These are phyloP conservation scores for Microsporum ferrugineum DNA, from an alignment of 2,329 filamentous ascomycete species.

Conservation along the genomic window DNA sequence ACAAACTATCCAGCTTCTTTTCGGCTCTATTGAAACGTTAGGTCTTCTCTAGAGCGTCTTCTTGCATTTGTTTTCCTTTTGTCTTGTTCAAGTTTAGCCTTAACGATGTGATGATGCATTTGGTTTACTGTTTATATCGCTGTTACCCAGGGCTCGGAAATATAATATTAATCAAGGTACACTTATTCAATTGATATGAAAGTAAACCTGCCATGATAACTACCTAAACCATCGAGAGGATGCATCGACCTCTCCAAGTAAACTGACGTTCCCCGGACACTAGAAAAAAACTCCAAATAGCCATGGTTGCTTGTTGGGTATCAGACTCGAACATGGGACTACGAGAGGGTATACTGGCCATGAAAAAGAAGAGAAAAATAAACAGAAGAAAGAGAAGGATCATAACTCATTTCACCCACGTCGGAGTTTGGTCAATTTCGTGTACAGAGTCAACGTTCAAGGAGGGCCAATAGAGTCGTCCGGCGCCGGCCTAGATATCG, in stretches of 20 bases:
- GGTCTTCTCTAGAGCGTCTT: slow-evolving; percentile 9
- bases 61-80: background rate
- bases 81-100: background rate
- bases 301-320: background rate
- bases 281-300: background rate
- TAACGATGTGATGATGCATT: slow-evolving; percentile 3
- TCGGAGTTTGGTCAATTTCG: no score
- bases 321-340: background rate
- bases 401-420: no score
- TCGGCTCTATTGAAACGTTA: slow-evolving; percentile 15
- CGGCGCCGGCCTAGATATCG: background rate
- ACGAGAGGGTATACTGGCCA: background rate
- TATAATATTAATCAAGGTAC: background rate
- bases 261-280: background rate
- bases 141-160: background rate
- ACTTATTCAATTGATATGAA: background rate
- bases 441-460: background rate
- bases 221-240: background rate
- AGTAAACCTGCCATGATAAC: background rate
- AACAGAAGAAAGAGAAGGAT: background rate
- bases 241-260: background rate
- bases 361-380: background rate
- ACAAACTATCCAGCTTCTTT: slow-evolving; percentile 17
- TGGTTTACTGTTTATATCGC: background rate
- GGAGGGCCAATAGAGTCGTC: background rate